Evolutionary conservation across 345 rosid species (phyloP).

Genomic region (Cardamine resedifolia): DNA sequence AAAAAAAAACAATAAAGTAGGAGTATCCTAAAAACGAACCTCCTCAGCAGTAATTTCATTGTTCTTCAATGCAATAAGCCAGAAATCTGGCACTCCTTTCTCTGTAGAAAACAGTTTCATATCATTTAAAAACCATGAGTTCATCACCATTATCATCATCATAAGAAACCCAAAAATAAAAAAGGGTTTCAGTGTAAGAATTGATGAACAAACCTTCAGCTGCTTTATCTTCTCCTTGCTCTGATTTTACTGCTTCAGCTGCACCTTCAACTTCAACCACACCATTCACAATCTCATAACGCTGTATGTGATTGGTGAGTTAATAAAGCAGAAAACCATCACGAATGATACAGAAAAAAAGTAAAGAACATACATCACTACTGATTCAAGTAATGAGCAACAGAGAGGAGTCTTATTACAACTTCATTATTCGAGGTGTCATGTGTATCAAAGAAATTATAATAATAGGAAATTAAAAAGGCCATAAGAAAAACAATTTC

Average conservation of each 20-base stretch:
- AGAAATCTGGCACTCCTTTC: slow-evolving; percentile 95
- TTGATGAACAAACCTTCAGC: slow-evolving; percentile 52
- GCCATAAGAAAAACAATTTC: neutral
- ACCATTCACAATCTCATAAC: slow-evolving; percentile 91
- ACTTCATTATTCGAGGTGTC: neutral
- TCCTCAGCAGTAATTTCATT: slow-evolving; percentile 88
- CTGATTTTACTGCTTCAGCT: slow-evolving; percentile 47
- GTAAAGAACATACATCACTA: neutral
- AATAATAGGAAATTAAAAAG: neutral
- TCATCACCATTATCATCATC: neutral
- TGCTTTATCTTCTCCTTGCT: slow-evolving; percentile 55
- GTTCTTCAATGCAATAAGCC: slow-evolving; percentile 93
- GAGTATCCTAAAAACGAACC: slow-evolving; percentile 43
- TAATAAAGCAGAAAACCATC: slow-evolving; percentile 3
- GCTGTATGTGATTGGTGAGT: slow-evolving; percentile 41
- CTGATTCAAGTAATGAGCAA: neutral
- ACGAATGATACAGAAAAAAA: neutral
- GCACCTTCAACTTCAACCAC: slow-evolving; percentile 65
- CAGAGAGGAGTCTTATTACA: neutral
- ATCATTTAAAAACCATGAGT: slow-evolving; percentile 20
- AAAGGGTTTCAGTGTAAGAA: neutral
- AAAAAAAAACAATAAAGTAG: neutral
- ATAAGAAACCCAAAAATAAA: neutral
- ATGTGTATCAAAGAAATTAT: neutral
- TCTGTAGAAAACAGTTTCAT: slow-evolving; percentile 45